phyloP scores from a whole-genome alignment of 257 asterid genomes.

The Avicennia marina region DNA sequence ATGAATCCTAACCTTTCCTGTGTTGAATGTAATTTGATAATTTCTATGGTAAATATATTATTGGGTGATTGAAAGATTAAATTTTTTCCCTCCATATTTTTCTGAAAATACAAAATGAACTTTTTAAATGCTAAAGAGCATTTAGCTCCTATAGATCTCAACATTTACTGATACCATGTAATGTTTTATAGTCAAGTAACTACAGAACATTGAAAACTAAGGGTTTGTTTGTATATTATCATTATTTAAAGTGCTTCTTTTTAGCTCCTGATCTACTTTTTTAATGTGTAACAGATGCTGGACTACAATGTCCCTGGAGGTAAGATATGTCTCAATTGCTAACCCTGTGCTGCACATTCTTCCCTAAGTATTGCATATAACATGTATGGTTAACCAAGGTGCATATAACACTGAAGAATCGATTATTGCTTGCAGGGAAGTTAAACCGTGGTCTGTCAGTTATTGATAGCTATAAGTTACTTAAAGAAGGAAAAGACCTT shows the following conservation, averaged over 20 bases:
- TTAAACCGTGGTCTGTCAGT: slow-evolving; percentile 92
- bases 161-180: background rate
- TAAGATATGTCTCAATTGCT: slow-evolving; percentile 22
- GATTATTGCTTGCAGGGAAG: slow-evolving; percentile 56
- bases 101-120: background rate
- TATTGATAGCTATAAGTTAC: slow-evolving; percentile 80
- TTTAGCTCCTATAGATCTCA: background rate
- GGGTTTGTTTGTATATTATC: background rate
- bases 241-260: slow-evolving; percentile 3
- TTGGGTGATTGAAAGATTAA: background rate
- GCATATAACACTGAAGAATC: slow-evolving; percentile 7
- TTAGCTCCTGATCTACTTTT: slow-evolving; percentile 20
- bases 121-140: background rate
- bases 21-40: background rate
- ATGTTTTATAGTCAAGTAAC: background rate
- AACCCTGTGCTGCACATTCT: slow-evolving; percentile 3
- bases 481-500: slow-evolving; percentile 70
- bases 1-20: too few relatives aligned
- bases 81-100: background rate
- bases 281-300: slow-evolving; percentile 68
- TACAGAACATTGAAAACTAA: background rate
- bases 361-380: slow-evolving; percentile 2
- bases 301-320: slow-evolving; percentile 99
- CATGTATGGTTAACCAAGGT: background rate
- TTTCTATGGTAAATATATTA: background rate